Base-by-base conservation (phyloP, 179 eudicot species). In the Drosera spatulata region DNA sequence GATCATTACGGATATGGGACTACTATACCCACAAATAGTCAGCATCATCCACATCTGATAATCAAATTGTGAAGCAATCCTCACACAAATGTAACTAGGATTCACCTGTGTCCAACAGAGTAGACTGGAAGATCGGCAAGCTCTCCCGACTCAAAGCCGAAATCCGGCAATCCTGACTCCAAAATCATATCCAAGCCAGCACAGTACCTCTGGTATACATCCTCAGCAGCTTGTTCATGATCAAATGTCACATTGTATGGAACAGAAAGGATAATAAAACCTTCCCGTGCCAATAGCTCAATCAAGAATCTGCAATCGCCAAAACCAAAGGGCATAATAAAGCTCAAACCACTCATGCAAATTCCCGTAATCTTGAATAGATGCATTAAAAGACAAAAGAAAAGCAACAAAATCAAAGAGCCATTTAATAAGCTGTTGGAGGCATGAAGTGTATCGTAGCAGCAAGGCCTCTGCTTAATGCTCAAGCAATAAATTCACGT, bases 171-270 rank as follows among this genome's bases (percentile, higher is more conserved):
- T 44, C 96, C 98, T 58, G 76, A 76, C 53, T 59, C 71, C 54
- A 79, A 75, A 63, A 89, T 67, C 39, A 50, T 67, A 73, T 85
- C 82, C 71, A 86, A 80, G 73, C 95, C 88, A 41, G 82, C 70
- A 75, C 80, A 74, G 62, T 81, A 91, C 53, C 80, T 81, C 66
- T 88, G 79, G 71, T 75, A 91, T 54, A 91, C 75, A 64, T 89
- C 85, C 66, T 65, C 78, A 56, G 87, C 56, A 50, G 82, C 93
- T 78, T 80, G 79, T 63, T 80, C 82, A 67, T 91, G 98, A 71
- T 91, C 84, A 75, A 91, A 91, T 52, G 98, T 89, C 77, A 91
- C 98, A 68, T 77, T 86, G 73, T 91, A 91, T 33, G 98, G 98
- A 44, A 91, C 96, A 41, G 86, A 68, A 63, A 91, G 80, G 60